Evolutionary conservation across 176 grass and related monocot genomes (phyloP), one percentile per base, ranked within the genome.

Genomic region (Otatea glauca): DNA sequence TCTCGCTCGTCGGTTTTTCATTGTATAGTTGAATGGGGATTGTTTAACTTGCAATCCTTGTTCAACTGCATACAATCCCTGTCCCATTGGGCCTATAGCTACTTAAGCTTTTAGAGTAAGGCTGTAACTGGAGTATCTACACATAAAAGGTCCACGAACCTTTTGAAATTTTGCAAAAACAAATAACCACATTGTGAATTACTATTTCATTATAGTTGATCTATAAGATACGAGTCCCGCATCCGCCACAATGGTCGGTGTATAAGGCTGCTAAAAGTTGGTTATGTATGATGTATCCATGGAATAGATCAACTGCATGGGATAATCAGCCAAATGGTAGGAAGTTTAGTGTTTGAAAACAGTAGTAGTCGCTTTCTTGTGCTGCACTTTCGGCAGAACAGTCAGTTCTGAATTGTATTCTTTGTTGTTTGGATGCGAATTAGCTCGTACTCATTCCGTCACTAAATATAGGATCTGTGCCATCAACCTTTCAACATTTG

Each of bases 361-460:
- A 41, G 56, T 61, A 41, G 56, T 61, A 39, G 62, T 68, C 78
- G 16, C 78, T 75, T 69, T 82, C 41, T 59, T 38, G 11, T 76
- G 85, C 47, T 75, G 29, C 41, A 63, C 86, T 88, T 88, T 88
- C 79, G 86, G 86, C 72, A 70, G 9, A 88, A 21, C 53, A 18
- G 0, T 29, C 25, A 5, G 29, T 37, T 51, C 42, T 76, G 18
- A 68, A 60, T 38, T 25, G 25, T 47, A 37, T 67, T 18, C 24
- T 25, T 59, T 16, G 13, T 76, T 15, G 25, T 50, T 70, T 51
- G 15, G 64, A 70, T 83, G 53, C n/a, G 29, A 48, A 44, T 70
- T 47, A 50, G 4, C 23, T 1, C 18, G 9, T 12, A 23, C n/a
- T 25, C 1, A 4, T 61, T 11, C 23, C 3, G 1, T 12, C 21